Base-by-base conservation (phyloP, 106 monocot species). In the Dendrobium chrysotoxum region DNA sequence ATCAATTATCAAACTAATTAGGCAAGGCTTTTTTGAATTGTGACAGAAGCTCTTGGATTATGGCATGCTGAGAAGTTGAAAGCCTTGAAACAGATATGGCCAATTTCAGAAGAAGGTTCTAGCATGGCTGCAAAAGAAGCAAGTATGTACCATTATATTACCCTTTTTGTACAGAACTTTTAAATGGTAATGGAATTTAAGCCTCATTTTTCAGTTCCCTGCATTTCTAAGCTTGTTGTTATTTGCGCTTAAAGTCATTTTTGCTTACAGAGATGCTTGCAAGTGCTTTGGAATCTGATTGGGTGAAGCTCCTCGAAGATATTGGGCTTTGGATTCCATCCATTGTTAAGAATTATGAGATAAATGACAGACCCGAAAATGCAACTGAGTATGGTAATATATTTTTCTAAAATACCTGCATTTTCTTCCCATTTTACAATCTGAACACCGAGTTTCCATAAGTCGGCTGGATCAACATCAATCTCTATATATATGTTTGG, bases 311-410 rank as follows among this genome's bases (percentile, higher is more conserved):
- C 13, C 73, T 88, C 65, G 94, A 95, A 68, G 88, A 92, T 57
- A 86, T 92, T 84, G 92, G 94, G n/a, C 74, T 88, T 65, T 95
- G 90, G 92, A 85, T 92, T 26, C 90, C 92, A 74, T 28, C 74
- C 39, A 79, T 82, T 67, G 80, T 92, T 61, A 54, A 80, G 41
- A 88, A 92, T 80, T 84, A 80, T 41, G 89, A 88, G 75, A 76
- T 82, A 18, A 78, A 86, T 84, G 85, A 87, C 54, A 87, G 89
- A 80, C 86, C 91, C 87, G 87, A 82, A 31, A 88, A 85, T 80
- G 91, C 85, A 54, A 81, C 81, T 12, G 90, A 94, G 2, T 54
- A 77, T 44, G 94, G 94, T 95, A 88, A 41, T n/a, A 8, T 21
- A 47, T 40, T 75, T 75, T 6, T 46, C 18, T 18, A 28, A 35